These are phyloP conservation scores for Coniochaeta sp. DNA, from an alignment of 2,329 filamentous ascomycete species.

Conservation along the genomic window DNA sequence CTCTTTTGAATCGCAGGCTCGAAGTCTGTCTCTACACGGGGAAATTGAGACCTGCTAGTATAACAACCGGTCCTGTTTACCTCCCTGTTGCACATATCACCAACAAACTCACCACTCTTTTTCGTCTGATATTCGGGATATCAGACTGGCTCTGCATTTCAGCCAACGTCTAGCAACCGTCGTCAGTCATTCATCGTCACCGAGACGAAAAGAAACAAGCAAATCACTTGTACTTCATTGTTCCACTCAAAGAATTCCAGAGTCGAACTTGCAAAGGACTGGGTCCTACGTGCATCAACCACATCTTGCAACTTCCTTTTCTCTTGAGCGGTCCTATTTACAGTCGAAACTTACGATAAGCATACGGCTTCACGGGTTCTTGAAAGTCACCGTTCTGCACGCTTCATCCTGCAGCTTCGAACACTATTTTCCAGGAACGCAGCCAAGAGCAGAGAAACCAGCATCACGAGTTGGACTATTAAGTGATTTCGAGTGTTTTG, in stretches of 20 bases:
- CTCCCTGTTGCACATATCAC: neutral
- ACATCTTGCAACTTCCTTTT: neutral
- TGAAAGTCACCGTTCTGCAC: neutral
- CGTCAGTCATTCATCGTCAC: neutral
- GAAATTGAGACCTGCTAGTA: neutral
- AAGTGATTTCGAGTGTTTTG: neutral
- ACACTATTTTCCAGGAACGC: neutral
- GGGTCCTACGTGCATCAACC: neutral
- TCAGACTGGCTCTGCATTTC: neutral
- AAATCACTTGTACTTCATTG: too few relatives aligned
- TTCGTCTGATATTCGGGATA: neutral
- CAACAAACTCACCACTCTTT: neutral
- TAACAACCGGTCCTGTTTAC: neutral
- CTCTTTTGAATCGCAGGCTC: neutral
- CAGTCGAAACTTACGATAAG: neutral
- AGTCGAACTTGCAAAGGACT: neutral
- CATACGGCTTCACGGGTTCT: neutral
- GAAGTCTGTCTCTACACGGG: neutral
- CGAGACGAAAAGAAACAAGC: neutral
- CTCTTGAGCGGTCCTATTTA: neutral
- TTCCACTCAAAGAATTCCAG: neutral
- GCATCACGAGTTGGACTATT: neutral
- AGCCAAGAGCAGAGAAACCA: neutral
- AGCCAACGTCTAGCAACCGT: neutral
- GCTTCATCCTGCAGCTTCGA: neutral